Percentiles rank a stretch among this genome's conserved stretches.
phyloP scores from a whole-genome alignment of 345 rosid genomes.

The Pseudoturritis turrita region DNA sequence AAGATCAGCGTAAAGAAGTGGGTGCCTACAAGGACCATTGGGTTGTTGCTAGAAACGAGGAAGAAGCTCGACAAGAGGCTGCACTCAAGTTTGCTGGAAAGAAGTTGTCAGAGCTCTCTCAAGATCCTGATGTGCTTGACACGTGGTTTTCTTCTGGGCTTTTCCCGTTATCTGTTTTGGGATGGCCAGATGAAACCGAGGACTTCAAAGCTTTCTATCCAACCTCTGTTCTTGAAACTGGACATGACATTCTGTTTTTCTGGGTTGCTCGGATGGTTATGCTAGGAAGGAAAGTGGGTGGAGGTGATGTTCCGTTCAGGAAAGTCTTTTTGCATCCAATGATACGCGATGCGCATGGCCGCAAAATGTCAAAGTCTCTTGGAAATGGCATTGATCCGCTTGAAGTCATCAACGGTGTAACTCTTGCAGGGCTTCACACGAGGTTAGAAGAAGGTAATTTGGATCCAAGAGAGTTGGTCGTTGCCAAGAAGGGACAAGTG shows the following conservation, averaged over 20 bases:
- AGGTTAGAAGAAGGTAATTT: constrained; percentile 66
- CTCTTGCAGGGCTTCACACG: constrained; percentile 63
- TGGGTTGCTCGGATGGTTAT: constrained; percentile 97
- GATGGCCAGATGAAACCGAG: constrained; percentile 83
- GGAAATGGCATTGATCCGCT: constrained; percentile 86
- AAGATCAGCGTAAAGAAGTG: constrained; percentile 52
- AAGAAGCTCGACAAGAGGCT: constrained; percentile 53
- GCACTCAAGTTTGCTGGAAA: constrained; percentile 46
- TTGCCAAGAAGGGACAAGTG: constrained; percentile 65
- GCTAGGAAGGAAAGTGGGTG: constrained; percentile 56
- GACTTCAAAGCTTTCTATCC: constrained; percentile 73
- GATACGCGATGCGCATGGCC: constrained; percentile 90
- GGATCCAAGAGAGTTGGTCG: constrained; percentile 48
- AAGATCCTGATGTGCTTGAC: constrained; percentile 88
- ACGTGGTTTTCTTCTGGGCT: constrained; percentile 92
- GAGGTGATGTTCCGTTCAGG: constrained; percentile 69
- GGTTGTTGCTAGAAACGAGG: constrained; percentile 67
- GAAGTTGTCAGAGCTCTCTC: constrained; percentile 47
- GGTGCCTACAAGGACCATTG: constrained; percentile 72
- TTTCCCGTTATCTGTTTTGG: constrained; percentile 65
- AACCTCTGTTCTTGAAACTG: constrained; percentile 70
- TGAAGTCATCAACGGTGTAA: constrained; percentile 70
- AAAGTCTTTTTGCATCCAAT: constrained; percentile 85
- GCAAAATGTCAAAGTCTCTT: constrained; percentile 81
- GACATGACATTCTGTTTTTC: constrained; percentile 34